Conservation (phyloP, 345 rosid genomes). For the Hypericum androsaemum region DNA sequence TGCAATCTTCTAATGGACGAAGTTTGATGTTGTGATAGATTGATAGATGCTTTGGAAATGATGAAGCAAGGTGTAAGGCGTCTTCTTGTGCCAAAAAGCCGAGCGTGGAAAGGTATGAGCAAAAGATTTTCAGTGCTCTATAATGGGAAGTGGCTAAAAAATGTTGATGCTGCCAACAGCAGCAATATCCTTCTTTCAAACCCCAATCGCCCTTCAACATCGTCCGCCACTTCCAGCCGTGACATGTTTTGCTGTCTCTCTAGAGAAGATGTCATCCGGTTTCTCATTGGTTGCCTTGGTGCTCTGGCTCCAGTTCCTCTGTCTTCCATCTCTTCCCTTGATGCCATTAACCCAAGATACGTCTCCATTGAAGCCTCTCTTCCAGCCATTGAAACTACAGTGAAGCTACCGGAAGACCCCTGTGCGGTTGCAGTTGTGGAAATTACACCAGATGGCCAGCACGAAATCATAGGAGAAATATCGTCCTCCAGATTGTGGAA, state of each 20-base stretch:
- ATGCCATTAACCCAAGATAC: conserved; percentile 54
- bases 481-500: conserved; percentile 92
- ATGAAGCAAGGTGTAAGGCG: conserved; percentile 95
- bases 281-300: conserved; percentile 92
- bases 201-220: conserved; percentile 45
- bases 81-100: conserved; percentile 73
- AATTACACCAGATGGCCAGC: conserved; percentile 39
- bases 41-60: conserved; percentile 95
- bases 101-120: conserved; percentile 89
- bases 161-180: conserved; percentile 39
- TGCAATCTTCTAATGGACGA: no score
- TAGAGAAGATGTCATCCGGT: conserved; percentile 83
- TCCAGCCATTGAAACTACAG: conserved; percentile 58
- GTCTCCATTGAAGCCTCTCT: conserved; percentile 52
- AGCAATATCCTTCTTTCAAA: conserved; percentile 30
- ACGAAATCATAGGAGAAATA: conserved; percentile 79
- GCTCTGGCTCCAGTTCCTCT: conserved; percentile 95
- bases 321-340: conserved; percentile 64
- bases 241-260: conserved; percentile 94
- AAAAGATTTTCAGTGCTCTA: conserved; percentile 83
- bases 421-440: conserved; percentile 75
- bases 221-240: conserved; percentile 37
- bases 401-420: conserved; percentile 52
- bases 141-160: conserved; percentile 86
- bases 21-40: conserved; percentile 31